Conservation (phyloP, 257 asterid genomes). For the Coffea eugenioides region DNA sequence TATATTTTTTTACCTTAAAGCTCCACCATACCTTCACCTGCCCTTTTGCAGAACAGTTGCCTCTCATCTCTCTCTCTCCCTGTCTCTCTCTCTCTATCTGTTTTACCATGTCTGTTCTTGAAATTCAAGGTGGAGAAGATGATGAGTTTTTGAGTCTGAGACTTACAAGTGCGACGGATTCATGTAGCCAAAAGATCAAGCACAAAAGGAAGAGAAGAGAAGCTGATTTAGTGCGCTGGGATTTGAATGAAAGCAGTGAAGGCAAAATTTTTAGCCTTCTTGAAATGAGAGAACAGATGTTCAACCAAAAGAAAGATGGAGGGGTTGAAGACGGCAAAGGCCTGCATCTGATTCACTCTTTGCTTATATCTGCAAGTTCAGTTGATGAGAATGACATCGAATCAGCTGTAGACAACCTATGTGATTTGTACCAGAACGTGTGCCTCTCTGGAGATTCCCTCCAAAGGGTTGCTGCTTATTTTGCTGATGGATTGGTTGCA, state of each 20-base stretch:
- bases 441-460: neutral
- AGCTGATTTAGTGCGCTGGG: slow-evolving; percentile 18
- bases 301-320: too few species aligned
- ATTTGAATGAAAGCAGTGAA: slow-evolving; percentile 44
- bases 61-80: neutral
- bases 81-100: neutral
- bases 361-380: slow-evolving; percentile 64
- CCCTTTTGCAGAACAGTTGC: too few species aligned
- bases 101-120: too few species aligned
- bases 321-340: slow-evolving; percentile 39
- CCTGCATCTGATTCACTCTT: slow-evolving; percentile 61
- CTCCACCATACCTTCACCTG: too few species aligned
- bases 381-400: slow-evolving; percentile 37
- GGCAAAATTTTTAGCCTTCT: slow-evolving; percentile 40
- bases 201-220: slow-evolving; percentile 34
- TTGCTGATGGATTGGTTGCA: slow-evolving; percentile 72
- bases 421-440: neutral
- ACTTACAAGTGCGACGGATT: slow-evolving; percentile 39
- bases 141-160: too few species aligned
- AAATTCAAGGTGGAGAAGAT: too few species aligned
- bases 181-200: slow-evolving; percentile 32
- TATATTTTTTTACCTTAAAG: neutral
- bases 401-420: slow-evolving; percentile 26
- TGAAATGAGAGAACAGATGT: slow-evolving; percentile 41
- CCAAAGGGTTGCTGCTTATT: slow-evolving; percentile 35